These are phyloP conservation scores for Globisporangium perplexum DNA, from an alignment of 352 stramenopile genomes.

Conservation along the genomic window DNA sequence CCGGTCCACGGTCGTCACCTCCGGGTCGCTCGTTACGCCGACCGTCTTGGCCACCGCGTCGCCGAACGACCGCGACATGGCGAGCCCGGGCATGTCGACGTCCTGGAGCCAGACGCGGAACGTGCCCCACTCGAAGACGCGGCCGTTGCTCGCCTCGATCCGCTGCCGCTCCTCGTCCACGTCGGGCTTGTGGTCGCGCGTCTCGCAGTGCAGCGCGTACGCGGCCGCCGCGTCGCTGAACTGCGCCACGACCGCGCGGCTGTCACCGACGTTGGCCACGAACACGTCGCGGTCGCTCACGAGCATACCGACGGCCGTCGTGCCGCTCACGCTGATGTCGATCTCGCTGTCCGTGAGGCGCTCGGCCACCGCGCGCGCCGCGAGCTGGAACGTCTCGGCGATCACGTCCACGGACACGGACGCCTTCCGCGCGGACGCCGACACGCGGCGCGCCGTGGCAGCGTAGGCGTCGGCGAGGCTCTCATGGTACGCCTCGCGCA, in stretches of 20 bases:
- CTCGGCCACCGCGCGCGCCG: conserved; percentile 31
- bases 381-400: conserved; percentile 45
- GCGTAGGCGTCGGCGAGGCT: conserved; percentile 39
- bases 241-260: conserved; percentile 50
- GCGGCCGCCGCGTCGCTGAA: conserved; percentile 22
- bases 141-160: conserved; percentile 65
- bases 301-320: conserved; percentile 60
- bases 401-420: conserved; percentile 36
- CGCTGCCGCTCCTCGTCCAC: conserved; percentile 52
- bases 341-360: conserved; percentile 40
- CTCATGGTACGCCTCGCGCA: conserved; percentile 61
- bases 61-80: conserved; percentile 81
- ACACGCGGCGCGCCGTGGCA: background rate
- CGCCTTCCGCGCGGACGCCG: conserved; percentile 1
- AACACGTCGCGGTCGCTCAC: conserved; percentile 57
- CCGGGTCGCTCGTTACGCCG: conserved; percentile 66
- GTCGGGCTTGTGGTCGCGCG: conserved; percentile 80
- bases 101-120: conserved; percentile 83
- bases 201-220: conserved; percentile 57
- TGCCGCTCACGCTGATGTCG: conserved; percentile 75
- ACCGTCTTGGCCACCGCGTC: conserved; percentile 76
- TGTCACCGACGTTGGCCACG: conserved; percentile 73
- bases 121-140: conserved; percentile 77
- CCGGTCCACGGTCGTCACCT: conserved; percentile 43
- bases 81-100: conserved; percentile 77